These are phyloP conservation scores for Hypomyces perniciosus DNA, from an alignment of 2,329 filamentous ascomycete genomes.

Conservation along the genomic window DNA sequence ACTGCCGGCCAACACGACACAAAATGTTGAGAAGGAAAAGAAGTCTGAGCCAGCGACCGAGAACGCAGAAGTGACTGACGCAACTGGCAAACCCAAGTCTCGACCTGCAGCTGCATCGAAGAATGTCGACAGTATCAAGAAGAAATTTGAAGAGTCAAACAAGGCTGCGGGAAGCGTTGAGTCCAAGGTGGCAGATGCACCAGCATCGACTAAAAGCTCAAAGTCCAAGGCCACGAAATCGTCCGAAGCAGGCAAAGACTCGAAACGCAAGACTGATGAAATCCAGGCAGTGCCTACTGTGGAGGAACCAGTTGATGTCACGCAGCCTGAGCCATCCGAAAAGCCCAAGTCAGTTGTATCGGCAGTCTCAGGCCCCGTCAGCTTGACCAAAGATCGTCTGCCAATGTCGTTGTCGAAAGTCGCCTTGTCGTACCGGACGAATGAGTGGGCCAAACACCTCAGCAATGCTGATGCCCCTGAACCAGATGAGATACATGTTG, in stretches of 20 bases:
- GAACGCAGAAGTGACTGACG: too few relatives aligned
- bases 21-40: not conserved
- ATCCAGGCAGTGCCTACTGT: conserved; percentile 4
- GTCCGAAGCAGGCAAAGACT: too few relatives aligned
- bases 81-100: too few relatives aligned
- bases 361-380: conserved; percentile 37
- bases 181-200: too few relatives aligned
- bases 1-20: not conserved
- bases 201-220: too few relatives aligned
- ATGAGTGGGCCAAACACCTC: conserved; percentile 94
- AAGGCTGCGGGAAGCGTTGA: too few relatives aligned
- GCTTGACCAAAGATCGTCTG: conserved; percentile 55
- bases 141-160: too few relatives aligned
- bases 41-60: too few relatives aligned
- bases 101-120: too few relatives aligned
- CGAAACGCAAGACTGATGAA: not conserved
- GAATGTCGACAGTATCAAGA: too few relatives aligned
- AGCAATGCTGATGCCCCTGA: conserved; percentile 68
- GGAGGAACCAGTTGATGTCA: conserved; percentile 9
- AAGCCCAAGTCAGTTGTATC: conserved; percentile 38
- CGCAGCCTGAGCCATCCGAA: conserved; percentile 21
- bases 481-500: conserved; percentile 52
- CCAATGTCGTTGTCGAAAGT: conserved; percentile 69
- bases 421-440: conserved; percentile 78
- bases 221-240: too few relatives aligned